Conservation (phyloP, 2,329 filamentous ascomycete species). For the Cercospora sp. region DNA sequence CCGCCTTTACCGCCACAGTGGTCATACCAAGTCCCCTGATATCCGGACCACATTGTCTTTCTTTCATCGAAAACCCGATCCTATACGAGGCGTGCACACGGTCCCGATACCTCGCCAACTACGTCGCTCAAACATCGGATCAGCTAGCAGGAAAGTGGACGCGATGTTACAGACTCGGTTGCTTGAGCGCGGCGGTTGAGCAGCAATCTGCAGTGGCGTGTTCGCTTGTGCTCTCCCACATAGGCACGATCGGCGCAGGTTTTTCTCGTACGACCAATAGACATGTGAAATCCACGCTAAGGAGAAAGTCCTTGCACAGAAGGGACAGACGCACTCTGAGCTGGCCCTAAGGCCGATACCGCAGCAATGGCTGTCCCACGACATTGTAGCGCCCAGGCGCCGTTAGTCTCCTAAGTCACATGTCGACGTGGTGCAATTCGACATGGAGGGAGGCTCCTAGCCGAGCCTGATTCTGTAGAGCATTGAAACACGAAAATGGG, state of each 20-base stretch:
- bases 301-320: neutral
- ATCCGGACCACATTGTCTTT: neutral
- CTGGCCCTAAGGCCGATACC: constrained; percentile 17
- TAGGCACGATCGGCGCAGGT: constrained; percentile 1
- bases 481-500: constrained; percentile 14
- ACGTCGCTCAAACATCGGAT: neutral
- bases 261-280: constrained; percentile 2
- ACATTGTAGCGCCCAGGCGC: neutral
- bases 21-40: neutral
- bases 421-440: neutral
- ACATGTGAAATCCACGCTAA: neutral
- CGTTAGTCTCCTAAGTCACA: neutral
- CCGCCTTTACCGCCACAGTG: neutral
- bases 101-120: neutral
- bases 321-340: neutral
- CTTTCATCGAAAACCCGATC: neutral
- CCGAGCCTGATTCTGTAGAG: neutral
- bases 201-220: neutral
- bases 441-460: constrained; percentile 4
- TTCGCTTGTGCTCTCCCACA: neutral
- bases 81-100: neutral
- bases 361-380: constrained; percentile 14
- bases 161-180: neutral
- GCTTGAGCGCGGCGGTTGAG: neutral
- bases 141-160: constrained; percentile 2